phyloP scores from a whole-genome alignment of 139 green algal species.

The Pleodorina starrii region DNA sequence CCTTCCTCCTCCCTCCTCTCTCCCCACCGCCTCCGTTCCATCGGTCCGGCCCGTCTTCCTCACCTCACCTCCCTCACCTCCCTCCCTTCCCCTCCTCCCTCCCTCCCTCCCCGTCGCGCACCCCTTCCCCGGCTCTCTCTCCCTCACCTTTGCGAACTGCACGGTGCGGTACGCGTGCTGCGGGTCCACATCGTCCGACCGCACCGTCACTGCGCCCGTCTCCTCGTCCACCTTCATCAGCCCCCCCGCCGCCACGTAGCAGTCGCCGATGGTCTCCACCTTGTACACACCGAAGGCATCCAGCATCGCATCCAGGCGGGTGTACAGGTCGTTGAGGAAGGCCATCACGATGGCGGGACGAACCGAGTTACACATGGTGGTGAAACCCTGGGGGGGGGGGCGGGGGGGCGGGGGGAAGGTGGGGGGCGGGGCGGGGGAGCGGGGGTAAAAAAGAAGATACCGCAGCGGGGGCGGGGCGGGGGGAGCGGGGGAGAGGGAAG shows the following conservation, averaged over 20 bases:
- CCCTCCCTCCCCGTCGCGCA: not conserved
- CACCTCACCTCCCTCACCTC: not conserved
- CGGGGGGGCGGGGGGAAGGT: not conserved
- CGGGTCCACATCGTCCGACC: conserved; percentile 40
- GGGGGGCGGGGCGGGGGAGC: not conserved
- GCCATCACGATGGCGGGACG: conserved; percentile 29
- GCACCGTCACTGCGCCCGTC: conserved; percentile 48
- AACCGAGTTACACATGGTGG: conserved; percentile 13
- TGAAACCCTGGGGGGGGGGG: conserved; percentile 16
- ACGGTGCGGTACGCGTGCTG: conserved; percentile 44
- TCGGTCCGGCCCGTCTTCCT: too few species aligned
- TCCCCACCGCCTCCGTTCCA: too few species aligned
- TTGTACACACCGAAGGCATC: conserved; percentile 44
- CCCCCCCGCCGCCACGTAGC: conserved; percentile 63
- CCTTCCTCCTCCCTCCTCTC: too few species aligned
- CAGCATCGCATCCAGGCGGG: conserved; percentile 27
- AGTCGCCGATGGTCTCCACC: conserved; percentile 64
- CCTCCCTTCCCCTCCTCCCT: not conserved
- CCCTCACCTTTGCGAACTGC: conserved; percentile 45
- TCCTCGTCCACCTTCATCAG: conserved; percentile 51
- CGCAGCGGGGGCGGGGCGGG: too few species aligned
- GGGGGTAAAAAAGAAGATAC: too few species aligned
- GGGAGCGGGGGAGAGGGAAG: too few species aligned
- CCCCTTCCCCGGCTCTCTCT: too few species aligned
- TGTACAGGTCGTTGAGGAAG: conserved; percentile 46